phyloP scores from a whole-genome alignment of 441 rosid genomes.

The Metrosideros polymorpha region DNA sequence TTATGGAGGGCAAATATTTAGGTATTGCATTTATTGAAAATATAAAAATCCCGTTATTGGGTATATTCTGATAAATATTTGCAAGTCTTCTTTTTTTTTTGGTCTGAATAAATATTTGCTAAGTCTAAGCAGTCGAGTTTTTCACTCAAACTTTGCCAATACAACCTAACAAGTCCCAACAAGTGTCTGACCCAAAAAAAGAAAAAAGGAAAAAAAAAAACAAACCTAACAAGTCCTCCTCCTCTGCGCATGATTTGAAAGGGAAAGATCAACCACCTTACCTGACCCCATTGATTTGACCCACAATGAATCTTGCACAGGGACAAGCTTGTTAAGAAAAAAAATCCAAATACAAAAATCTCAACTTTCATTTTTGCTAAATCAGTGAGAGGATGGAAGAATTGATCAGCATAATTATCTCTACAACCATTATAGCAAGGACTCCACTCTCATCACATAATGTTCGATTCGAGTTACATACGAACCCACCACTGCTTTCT shows the following conservation, averaged over 20 bases:
- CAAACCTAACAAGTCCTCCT: background rate
- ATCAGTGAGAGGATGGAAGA: background rate
- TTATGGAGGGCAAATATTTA: background rate
- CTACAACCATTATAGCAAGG: fast-evolving
- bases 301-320: background rate
- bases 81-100: too few species aligned
- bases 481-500: fast-evolving
- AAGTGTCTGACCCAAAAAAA: too few species aligned
- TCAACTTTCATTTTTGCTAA: background rate
- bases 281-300: background rate
- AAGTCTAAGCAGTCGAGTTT: background rate
- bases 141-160: background rate
- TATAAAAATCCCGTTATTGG: background rate
- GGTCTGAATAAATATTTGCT: background rate
- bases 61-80: background rate
- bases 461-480: too few species aligned
- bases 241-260: background rate
- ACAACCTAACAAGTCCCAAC: background rate
- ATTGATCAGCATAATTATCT: fast-evolving
- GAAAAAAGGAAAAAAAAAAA: too few species aligned
- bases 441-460: too few species aligned
- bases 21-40: background rate
- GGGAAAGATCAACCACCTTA: background rate
- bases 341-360: background rate
- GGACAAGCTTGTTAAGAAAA: background rate